Evolutionary conservation across 306 rosid species (phyloP).

Genomic region (Fragaria iinumae): DNA sequence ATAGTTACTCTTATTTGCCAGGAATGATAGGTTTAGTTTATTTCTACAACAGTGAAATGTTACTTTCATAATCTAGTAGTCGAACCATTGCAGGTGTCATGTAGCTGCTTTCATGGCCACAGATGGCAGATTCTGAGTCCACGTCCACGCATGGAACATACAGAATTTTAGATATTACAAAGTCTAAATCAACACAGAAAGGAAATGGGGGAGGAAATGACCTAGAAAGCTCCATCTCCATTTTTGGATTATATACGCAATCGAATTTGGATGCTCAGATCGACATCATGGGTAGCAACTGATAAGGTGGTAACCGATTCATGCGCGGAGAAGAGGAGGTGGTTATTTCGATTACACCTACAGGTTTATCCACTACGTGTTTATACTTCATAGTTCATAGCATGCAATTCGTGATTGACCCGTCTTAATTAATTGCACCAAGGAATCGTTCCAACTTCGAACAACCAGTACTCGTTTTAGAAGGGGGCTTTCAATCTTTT

Average conservation of each 20-base stretch:
- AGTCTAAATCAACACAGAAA: not conserved
- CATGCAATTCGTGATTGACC: not conserved
- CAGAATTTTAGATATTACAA: not conserved
- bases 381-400: not conserved
- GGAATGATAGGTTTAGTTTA: not conserved
- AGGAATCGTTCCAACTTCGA: constrained; percentile 1
- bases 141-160: not conserved
- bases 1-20: not conserved
- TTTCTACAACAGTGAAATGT: not conserved
- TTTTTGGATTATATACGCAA: not conserved
- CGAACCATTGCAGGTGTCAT: not conserved
- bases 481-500: not conserved
- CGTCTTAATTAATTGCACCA: not conserved
- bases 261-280: not conserved
- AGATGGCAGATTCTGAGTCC: constrained; percentile 8
- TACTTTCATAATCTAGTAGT: not conserved
- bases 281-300: not conserved
- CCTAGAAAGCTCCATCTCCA: not conserved
- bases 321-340: not conserved
- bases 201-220: constrained; percentile 7
- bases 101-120: not conserved
- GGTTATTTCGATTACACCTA: not conserved
- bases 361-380: not conserved
- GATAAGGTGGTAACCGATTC: not conserved
- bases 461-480: not conserved